phyloP scores from a whole-genome alignment of 2,329 filamentous ascomycete genomes.

The Exophiala lecanii-corni region DNA sequence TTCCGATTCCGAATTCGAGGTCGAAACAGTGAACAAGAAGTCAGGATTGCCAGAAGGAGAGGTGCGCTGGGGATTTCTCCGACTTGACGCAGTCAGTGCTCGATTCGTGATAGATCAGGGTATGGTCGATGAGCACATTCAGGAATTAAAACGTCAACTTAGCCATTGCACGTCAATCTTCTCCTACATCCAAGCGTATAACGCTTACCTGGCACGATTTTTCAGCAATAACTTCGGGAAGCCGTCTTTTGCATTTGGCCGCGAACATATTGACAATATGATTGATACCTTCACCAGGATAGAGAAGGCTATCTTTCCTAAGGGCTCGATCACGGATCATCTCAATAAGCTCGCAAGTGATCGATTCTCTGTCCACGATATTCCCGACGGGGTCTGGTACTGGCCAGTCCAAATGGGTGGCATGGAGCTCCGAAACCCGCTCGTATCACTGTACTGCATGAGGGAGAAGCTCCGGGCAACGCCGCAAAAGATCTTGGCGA shows the following conservation, averaged over 20 bases:
- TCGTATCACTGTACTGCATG: conserved; percentile 46
- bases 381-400: conserved; percentile 51
- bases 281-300: conserved; percentile 50
- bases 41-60: conserved; percentile 46
- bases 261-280: conserved; percentile 52
- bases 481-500: conserved; percentile 32
- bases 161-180: conserved; percentile 52
- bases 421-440: conserved; percentile 48
- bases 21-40: background rate
- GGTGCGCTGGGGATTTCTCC: conserved; percentile 58
- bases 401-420: conserved; percentile 50
- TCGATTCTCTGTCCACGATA: conserved; percentile 47
- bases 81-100: conserved; percentile 49
- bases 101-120: conserved; percentile 57
- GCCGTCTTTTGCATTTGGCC: conserved; percentile 52
- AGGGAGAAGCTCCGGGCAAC: conserved; percentile 38
- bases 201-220: conserved; percentile 54
- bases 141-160: conserved; percentile 57
- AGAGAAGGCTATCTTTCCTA: conserved; percentile 47
- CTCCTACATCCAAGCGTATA: conserved; percentile 57
- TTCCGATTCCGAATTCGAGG: conserved; percentile 4
- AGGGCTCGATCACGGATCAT: conserved; percentile 50
- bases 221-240: conserved; percentile 56
- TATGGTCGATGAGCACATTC: conserved; percentile 56
- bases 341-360: conserved; percentile 49